These are phyloP conservation scores for Saturnispora zaruensis DNA, from an alignment of 805 yeast species.

Conservation along the genomic window DNA sequence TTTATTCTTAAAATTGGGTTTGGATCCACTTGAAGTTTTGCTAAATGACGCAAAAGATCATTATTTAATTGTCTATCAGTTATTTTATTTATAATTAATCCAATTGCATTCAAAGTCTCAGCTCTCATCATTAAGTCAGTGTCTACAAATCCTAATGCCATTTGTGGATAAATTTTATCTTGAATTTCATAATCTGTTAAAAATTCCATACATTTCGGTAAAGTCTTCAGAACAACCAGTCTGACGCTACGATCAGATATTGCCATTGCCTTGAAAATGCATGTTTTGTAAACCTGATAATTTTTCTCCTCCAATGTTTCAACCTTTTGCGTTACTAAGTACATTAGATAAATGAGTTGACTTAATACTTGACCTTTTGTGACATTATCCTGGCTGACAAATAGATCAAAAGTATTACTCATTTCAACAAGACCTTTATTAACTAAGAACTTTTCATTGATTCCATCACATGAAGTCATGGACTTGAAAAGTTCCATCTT, in stretches of 20 bases:
- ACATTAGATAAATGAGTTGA: constrained; percentile 32
- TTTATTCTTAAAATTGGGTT: constrained; percentile 71
- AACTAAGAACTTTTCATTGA: constrained; percentile 43
- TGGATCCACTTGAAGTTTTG: constrained; percentile 72
- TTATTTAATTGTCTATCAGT: constrained; percentile 78
- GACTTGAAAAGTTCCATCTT: constrained; percentile 40
- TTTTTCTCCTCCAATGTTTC: constrained; percentile 19
- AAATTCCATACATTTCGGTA: constrained; percentile 45
- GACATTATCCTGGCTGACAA: constrained; percentile 19
- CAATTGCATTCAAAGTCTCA: constrained; percentile 61
- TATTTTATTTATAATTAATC: constrained; percentile 51
- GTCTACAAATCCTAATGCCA: constrained; percentile 80
- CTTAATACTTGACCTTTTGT: constrained; percentile 13
- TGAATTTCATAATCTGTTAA: constrained; percentile 56
- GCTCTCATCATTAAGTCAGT: constrained; percentile 74
- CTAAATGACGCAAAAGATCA: constrained; percentile 71
- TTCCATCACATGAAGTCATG: constrained; percentile 33
- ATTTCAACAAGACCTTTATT: constrained; percentile 66
- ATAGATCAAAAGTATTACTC: constrained; percentile 33
- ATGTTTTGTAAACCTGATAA: constrained; percentile 39
- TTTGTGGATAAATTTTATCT: constrained; percentile 55
- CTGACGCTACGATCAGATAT: constrained; percentile 72
- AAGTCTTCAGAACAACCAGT: constrained; percentile 53
- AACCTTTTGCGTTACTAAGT: constrained; percentile 26
- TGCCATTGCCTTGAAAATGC: constrained; percentile 53